Base-by-base conservation (phyloP, 345 rosid genomes). In the Linum tenue region DNA sequence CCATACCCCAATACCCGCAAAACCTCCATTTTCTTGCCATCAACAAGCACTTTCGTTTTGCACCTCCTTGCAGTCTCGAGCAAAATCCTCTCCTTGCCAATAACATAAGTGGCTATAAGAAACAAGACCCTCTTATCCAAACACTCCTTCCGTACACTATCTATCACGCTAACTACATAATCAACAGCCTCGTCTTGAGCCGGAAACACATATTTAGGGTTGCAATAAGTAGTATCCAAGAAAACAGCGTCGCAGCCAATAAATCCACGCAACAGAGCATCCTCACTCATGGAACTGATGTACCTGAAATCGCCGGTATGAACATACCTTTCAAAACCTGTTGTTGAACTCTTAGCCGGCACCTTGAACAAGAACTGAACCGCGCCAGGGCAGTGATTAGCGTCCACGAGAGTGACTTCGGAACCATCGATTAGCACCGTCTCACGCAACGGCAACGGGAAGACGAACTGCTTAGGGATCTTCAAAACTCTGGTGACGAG, bases 321-420 rank as follows among this genome's bases (percentile, higher is more conserved):
- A 57, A 92, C 84, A 37, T 84, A 92, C 84, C 77, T 73, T 69
- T 82, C 81, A 42, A 48, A 31, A 39, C 55, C 65, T 44, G 57
- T 35, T 8, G 71, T 35, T 8, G 71, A 78, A 42, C 66, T 64
- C 63, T 66, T 76, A 43, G 63, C 39, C 0, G 77, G 79, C 36
- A 86, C 75, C 73, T 75, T 86, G 69, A 90, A 92, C 66, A 92
- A 69, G 73, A 92, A 86, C 80, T 86, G 90, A 3, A 90, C 96
- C 0, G 97, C 94, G 1, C 97, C 97, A 1, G 97, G 98, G 73
- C 97, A 90, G 63, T 90, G 97, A 61, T 92, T 90, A 62, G 96
- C 97, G 14, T 85, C 96, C 14, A 92, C 41, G 4, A 92, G 71
- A 2, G 71, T 75, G 65, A 88, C 86, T 67, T 86, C 87, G 11